Base-by-base conservation (phyloP, 345 rosid genomes). In the Hibiscus syriacus region DNA sequence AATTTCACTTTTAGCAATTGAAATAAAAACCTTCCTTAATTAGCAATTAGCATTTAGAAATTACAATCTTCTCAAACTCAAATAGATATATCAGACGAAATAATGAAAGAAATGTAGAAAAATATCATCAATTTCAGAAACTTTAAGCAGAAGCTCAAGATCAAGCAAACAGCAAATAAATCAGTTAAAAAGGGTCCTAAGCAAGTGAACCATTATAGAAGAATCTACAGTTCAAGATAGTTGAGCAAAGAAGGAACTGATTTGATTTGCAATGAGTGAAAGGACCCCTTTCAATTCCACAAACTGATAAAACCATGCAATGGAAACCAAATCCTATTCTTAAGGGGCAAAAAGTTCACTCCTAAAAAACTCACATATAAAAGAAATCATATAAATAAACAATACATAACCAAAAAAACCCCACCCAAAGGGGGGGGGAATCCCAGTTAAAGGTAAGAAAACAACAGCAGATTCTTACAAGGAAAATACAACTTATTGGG, bases 401-500 rank as follows among this genome's bases (percentile, higher is more conserved):
- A 67, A 70, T 30, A n/a, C n/a, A n/a, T n/a, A 48, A 59, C 26
- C 54, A 22, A 6, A 67, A 54, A n/a, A 41, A 11, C 4, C 22
- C 14, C 12, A 46, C n/a, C 5, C 11, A 13, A 68, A 70, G 2
- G 43, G 30, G 4, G 1, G 13, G 46, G 17, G 29, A 13, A 14
- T 10, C 11, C 29, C 48, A 70, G 11, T 66, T 59, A 55, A 39
- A 23, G 34, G 58, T 30, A 34, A 20, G 16, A 27, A 62, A 34
- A 23, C 1, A 41, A 5, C 49, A 39, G 12, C 16, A 52, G 6
- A 34, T 23, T 9, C 84, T 70, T 75, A 88, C 95, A 81, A 50
- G 87, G 90, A 70, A 88, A 88, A 74, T 72, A 88, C 80, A 88
- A 86, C 80, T 84, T 84, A 81, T 55, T 81, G 60, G 92, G 60